phyloP scores from a whole-genome alignment of 2,329 filamentous ascomycete genomes.

The Neodidymelliopsis sp. region DNA sequence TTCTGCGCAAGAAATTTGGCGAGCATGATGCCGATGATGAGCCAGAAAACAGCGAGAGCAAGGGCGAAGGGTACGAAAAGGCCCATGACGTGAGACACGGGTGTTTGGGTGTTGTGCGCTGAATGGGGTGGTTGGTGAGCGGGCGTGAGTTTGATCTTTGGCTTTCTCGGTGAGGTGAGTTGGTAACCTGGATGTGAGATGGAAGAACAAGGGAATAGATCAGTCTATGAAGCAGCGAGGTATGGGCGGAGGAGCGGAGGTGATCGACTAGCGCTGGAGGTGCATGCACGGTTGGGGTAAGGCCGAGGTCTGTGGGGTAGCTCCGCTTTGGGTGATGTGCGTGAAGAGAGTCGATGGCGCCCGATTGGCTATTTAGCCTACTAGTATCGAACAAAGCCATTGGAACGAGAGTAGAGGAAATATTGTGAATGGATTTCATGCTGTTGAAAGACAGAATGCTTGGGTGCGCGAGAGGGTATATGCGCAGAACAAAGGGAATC shows the following conservation, averaged over 20 bases:
- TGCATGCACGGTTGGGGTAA: conserved; percentile 3
- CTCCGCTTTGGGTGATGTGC: conserved; percentile 3
- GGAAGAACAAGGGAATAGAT: background rate
- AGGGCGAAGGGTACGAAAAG: conserved; percentile 26
- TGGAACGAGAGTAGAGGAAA: no score
- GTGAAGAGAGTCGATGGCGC: background rate
- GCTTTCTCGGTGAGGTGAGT: background rate
- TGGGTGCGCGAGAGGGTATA: background rate
- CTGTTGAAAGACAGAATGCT: background rate
- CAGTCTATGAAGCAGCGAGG: background rate
- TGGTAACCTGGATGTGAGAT: background rate
- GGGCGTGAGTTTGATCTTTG: background rate
- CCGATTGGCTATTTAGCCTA: conserved; percentile 18
- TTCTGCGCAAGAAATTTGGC: conserved; percentile 32
- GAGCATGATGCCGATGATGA: conserved; percentile 24
- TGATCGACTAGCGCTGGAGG: conserved; percentile 15
- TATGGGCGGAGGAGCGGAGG: conserved; percentile 20
- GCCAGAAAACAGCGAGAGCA: conserved; percentile 27
- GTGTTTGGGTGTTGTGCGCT: background rate
- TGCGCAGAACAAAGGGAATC: background rate
- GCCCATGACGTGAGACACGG: background rate
- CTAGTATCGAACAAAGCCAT: no score
- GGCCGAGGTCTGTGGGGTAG: conserved; percentile 24
- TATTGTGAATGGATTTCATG: background rate
- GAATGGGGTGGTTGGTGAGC: background rate